Evolutionary conservation across 1,284 basidiomycete genomes (phyloP).

Genomic region (Ceratobasidium theobromae): DNA sequence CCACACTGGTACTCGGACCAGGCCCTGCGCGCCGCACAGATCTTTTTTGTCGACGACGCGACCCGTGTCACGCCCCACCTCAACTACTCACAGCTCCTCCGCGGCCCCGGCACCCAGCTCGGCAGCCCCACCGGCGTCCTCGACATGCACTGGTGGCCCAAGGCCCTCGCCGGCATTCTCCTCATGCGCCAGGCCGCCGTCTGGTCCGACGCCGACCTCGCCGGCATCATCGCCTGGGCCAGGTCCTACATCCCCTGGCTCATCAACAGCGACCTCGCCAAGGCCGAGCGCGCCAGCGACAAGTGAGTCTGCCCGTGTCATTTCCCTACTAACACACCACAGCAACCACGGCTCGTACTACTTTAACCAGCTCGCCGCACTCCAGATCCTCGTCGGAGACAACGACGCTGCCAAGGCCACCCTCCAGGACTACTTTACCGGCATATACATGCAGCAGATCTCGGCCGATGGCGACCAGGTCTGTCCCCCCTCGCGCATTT

Average conservation of each 20-base stretch:
- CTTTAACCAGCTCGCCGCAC: slow-evolving; percentile 53
- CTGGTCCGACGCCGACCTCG: slow-evolving; percentile 25
- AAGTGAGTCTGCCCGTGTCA: slow-evolving; percentile 36
- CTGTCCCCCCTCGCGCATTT: no score
- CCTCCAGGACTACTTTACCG: slow-evolving; percentile 51
- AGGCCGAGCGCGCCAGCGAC: slow-evolving; percentile 38
- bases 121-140: slow-evolving; percentile 38
- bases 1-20: slow-evolving; percentile 3
- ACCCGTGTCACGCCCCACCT: slow-evolving; percentile 45
- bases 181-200: slow-evolving; percentile 36
- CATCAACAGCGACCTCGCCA: slow-evolving; percentile 36
- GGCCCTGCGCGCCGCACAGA: slow-evolving; percentile 4
- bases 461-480: slow-evolving; percentile 52
- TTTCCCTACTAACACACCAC: no score
- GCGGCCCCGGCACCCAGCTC: slow-evolving; percentile 40
- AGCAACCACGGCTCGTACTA: slow-evolving; percentile 41
- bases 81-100: slow-evolving; percentile 43
- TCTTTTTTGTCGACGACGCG: slow-evolving; percentile 41
- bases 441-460: slow-evolving; percentile 57
- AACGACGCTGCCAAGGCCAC: slow-evolving; percentile 46
- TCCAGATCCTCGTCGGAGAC: slow-evolving; percentile 54
- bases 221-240: slow-evolving; percentile 37
- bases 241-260: slow-evolving; percentile 40
- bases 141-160: slow-evolving; percentile 38
- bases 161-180: slow-evolving; percentile 38